Evolutionary conservation across 129 eudicot genomes (phyloP), one percentile per base, ranked within the genome.

Genomic region (Artemisia tridentata): DNA sequence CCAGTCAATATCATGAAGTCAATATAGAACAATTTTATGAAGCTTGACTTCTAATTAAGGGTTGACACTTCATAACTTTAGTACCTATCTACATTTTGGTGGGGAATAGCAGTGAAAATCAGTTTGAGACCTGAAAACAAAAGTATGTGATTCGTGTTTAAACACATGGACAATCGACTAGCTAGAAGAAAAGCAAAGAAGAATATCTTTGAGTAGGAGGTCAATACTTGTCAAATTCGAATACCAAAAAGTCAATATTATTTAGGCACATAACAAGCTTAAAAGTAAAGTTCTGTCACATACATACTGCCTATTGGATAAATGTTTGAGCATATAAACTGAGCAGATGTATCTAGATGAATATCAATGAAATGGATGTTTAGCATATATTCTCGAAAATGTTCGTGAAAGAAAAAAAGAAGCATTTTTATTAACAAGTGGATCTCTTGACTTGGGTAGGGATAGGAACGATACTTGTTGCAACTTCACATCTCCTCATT

Each of bases 331-430:
- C 76, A 51, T 70, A 65, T n/a, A 45, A 46, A 23, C 3, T 49
- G 75, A 68, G 51, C 61, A 50, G 76, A 41, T 71, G 43, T 51
- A 52, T 77, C 71, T 61, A 77, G 75, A 23, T 16, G 48, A 54
- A 76, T 52, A 48, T 38, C 19, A 54, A 38, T 10, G 12, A 14
- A 41, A 27, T 56, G 12, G 60, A 67, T 56, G 3, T 51, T 47
- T 43, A 53, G 81, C 51, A 69, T 69, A 77, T 77, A 69, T 69
- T 77, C 76, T 16, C 41, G 52, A 60, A 60, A 77, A 77, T 69
- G 70, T 43, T 16, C 55, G 15, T 2, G 19, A 67, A 68, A 11
- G 27, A 12, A 48, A 68, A 75, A 56, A 21, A 15, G 23, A 15
- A 71, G 50, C 62, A 27, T 21, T 34, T 74, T 45, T 75, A 25